Evolutionary conservation across 1,139 yeast species (phyloP), one percentile per base, ranked within the genome.

Genomic region (Geotrichum phurueaensis): DNA sequence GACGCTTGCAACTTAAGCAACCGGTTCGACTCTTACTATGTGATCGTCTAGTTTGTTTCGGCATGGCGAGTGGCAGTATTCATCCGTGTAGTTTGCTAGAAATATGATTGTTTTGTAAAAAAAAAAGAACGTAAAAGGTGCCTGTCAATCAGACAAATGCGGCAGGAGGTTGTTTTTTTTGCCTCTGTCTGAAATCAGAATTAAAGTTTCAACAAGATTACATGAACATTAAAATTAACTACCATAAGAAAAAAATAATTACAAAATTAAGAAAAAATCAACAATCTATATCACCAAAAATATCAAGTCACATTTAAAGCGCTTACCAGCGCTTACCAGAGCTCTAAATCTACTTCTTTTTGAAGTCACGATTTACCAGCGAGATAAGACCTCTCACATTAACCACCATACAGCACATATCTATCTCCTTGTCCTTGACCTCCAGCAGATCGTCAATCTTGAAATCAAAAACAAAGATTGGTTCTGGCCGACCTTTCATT

Each of bases 391-490:
- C 66, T 59, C 65, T 67, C 56, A 69, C 70, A 45, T 68, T 66
- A 58, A 75, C 67, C 39, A 69, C 70, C 22, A 75, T 64, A 58
- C 73, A 72, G 60, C 72, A 72, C 57, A 74, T 62, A 59, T 75
- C 75, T 47, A 75, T 65, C 50, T 67, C 71, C 53, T 68, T 71
- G 50, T 70, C 69, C 18, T 68, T 64, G 70, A 74, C 65, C 62
- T 75, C 77, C 51, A 74, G 64, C 45, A 75, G 62, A 60, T 75
- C 78, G 55, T 75, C 77, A 23, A 75, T 66, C 63, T 72, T 73
- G 59, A 75, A 63, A 57, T 73, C 76, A 51, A 74, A 63, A 47
- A 68, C 63, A 64, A 70, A 60, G 55, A 74, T 59, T 22, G 75
- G 71, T 52, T 70, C 70, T 39, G 66, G 65, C 33, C 75, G 61